phyloP scores from a whole-genome alignment of 805 yeast species.

The Wickerhamiella azymoides region DNA sequence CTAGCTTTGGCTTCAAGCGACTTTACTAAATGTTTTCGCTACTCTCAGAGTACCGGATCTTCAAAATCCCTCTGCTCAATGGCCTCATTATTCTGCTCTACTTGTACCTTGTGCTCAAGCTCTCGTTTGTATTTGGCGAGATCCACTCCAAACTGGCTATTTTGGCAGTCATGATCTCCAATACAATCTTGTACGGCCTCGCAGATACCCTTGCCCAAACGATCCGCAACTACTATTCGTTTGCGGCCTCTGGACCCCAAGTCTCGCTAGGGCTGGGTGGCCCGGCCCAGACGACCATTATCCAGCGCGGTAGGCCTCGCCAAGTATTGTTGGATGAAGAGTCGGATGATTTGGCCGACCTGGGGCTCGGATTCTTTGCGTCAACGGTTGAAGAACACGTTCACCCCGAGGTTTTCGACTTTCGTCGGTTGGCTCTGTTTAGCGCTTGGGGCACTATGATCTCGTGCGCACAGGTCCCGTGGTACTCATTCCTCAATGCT shows the following conservation, averaged over 20 bases:
- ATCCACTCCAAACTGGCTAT: conserved; percentile 49
- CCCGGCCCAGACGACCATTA: conserved; percentile 10
- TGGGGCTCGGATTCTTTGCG: conserved; percentile 16
- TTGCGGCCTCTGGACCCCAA: conserved; percentile 14
- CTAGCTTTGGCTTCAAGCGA: too few species aligned
- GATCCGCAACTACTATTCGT: conserved; percentile 30
- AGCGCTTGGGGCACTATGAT: conserved; percentile 77
- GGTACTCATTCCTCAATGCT: conserved; percentile 73
- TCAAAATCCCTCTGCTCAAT: conserved; percentile 24
- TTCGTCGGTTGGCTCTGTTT: conserved; percentile 61
- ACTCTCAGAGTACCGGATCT: conserved; percentile 17
- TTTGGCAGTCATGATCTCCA: conserved; percentile 68
- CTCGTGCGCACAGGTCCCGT: conserved; percentile 71
- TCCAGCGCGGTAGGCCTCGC: conserved; percentile 24
- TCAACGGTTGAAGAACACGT: conserved; percentile 9
- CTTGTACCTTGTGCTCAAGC: conserved; percentile 20
- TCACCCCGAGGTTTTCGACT: conserved; percentile 35
- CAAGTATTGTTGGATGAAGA: conserved; percentile 24
- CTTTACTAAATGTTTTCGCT: background rate
- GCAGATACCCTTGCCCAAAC: conserved; percentile 86
- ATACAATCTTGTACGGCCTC: conserved; percentile 70
- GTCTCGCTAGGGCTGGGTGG: conserved; percentile 9
- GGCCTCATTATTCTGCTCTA: conserved; percentile 25
- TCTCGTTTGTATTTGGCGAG: conserved; percentile 22
- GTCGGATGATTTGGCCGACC: conserved; percentile 20